Evolutionary conservation across 1,284 basidiomycete species (phyloP).

Genomic region (Cryptococcus depauperatus): DNA sequence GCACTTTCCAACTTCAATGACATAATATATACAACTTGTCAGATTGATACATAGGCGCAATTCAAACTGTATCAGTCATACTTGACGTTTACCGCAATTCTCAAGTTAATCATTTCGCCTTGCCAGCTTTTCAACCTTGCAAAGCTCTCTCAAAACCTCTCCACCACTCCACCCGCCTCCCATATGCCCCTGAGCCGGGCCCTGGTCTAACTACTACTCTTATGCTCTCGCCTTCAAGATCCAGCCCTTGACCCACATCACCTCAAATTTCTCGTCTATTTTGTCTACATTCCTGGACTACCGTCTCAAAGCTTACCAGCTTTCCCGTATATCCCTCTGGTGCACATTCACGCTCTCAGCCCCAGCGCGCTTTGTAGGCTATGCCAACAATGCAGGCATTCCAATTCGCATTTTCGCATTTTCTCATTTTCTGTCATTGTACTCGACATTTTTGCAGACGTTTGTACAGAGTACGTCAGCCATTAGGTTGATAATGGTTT

Average conservation of each 20-base stretch:
- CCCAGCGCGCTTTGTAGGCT: constrained; percentile 43
- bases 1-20: no score
- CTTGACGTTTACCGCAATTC: no score
- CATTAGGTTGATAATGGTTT: constrained; percentile 62
- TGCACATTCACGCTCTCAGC: constrained; percentile 24
- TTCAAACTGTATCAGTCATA: no score
- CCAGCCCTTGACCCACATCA: not conserved
- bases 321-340: constrained; percentile 6
- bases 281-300: constrained; percentile 23
- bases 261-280: constrained; percentile 9
- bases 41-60: no score
- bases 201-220: not conserved
- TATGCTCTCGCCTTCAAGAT: constrained; percentile 1
- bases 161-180: constrained; percentile 1
- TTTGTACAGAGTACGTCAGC: constrained; percentile 71
- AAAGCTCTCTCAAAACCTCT: no score
- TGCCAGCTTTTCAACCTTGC: no score
- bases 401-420: constrained; percentile 26
- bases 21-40: no score
- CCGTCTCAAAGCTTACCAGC: constrained; percentile 19
- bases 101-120: no score
- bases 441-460: constrained; percentile 48
- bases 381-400: constrained; percentile 42
- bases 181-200: not conserved
- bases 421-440: constrained; percentile 18